Evolutionary conservation across 805 yeast genomes (phyloP).

Genomic region (Candida broadrunensis): DNA sequence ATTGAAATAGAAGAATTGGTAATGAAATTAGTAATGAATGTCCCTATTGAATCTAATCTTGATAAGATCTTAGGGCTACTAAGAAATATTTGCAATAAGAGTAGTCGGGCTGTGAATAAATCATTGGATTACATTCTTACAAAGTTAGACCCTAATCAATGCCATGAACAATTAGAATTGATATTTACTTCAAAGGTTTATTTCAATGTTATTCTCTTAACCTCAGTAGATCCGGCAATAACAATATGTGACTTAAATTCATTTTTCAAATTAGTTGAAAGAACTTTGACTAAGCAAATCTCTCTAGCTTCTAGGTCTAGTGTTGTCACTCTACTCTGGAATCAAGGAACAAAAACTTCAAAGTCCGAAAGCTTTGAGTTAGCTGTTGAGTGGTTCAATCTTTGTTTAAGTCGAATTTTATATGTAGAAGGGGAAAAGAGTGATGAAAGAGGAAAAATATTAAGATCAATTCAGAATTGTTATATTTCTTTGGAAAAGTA

Average conservation of each 20-base stretch:
- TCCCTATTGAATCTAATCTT: background rate
- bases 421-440: background rate
- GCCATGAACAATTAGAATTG: background rate
- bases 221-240: no score
- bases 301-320: background rate
- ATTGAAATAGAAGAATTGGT: background rate
- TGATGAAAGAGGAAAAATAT: constrained; percentile 2
- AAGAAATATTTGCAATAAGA: background rate
- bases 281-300: constrained; percentile 1
- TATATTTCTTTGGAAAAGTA: background rate
- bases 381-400: constrained; percentile 1
- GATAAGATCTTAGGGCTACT: constrained; percentile 1
- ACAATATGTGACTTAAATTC: background rate
- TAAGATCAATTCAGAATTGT: constrained; percentile 3
- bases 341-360: constrained; percentile 1
- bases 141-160: background rate
- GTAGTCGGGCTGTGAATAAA: constrained; percentile 2
- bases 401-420: constrained; percentile 1
- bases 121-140: constrained; percentile 4
- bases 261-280: constrained; percentile 2
- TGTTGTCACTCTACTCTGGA: constrained; percentile 2
- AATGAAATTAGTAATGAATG: constrained; percentile 3
- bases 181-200: background rate
- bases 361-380: background rate
- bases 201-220: background rate